phyloP scores from a whole-genome alignment of 2,329 filamentous ascomycete genomes.

The Fusarium succisae region DNA sequence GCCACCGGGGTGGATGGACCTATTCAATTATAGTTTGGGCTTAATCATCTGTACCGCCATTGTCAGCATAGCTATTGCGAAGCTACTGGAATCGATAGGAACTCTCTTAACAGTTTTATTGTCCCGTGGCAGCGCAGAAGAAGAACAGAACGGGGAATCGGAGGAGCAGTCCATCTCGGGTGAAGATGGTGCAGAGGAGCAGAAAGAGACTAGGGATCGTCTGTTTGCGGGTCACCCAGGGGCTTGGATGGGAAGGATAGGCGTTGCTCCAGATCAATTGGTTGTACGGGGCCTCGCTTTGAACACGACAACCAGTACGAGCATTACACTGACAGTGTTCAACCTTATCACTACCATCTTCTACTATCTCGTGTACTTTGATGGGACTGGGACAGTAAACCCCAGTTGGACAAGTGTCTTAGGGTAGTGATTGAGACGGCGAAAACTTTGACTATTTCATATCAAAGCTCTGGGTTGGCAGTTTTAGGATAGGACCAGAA shows the following conservation, averaged over 20 bases:
- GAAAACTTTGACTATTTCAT: neutral
- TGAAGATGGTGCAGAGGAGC: no score
- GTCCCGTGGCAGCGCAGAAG: neutral
- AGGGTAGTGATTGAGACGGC: neutral
- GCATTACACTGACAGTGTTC: neutral
- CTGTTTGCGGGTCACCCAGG: rapidly evolving
- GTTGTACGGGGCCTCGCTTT: neutral
- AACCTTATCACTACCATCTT: neutral
- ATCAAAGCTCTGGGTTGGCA: neutral
- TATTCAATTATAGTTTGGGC: neutral
- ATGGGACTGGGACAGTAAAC: neutral
- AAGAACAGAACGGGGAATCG: neutral
- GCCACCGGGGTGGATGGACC: neutral
- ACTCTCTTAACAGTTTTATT: neutral
- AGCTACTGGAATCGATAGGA: neutral
- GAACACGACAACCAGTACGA: neutral
- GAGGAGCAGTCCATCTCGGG: neutral
- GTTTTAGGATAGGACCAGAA: neutral
- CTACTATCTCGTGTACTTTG: slow-evolving; percentile 14
- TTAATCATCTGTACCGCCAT: neutral
- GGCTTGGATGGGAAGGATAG: neutral
- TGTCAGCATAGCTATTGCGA: neutral
- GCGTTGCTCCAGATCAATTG: neutral
- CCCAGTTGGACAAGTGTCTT: slow-evolving; percentile 4
- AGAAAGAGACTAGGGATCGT: rapidly evolving